Evolutionary conservation across 352 stramenopile species (phyloP), one percentile per base, ranked within the genome.

Genomic region (Phytophthora cactorum): DNA sequence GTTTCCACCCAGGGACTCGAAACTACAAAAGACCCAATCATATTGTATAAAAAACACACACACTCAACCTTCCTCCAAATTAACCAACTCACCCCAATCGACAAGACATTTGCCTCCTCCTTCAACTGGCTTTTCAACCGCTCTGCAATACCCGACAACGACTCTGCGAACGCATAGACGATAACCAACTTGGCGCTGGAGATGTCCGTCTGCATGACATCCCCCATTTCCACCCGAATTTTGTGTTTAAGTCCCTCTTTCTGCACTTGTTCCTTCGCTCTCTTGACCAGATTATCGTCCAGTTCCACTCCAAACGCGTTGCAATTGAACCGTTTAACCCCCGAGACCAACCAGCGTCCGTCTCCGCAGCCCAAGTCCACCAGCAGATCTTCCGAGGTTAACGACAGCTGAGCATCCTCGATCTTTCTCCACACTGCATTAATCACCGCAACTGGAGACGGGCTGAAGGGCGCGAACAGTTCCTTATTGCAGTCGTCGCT

Each of bases 351-450:
- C 86, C 88, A 96, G 1, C 86, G 83, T 29, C 72, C 88, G 66
- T 96, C 86, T 28, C 88, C 88, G 31, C 86, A 96, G 38, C 86
- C 86, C 47, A 95, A 81, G 62, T 96, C 88, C 32, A 96, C 85
- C 25, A 96, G 66, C 41, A 93, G 69, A 39, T 96, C 86, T 5
- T 77, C 14, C 0, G 53, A 14, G 1, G 34, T 50, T 15, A 93
- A 68, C 0, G 59, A 36, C 22, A 64, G 15, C 0, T 63, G 44
- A 17, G 62, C 46, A 0, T 17, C 15, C 28, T 73, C 62, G 31
- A 95, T 56, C 22, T 76, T 71, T 2, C 73, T 66, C 88, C 88
- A 95, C 5, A 96, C 81, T 10, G 82, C 77, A 47, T 81, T 59
- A 52, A 95, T 83, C 22, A 94, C 49, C 7, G 59, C 67, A 27